Evolutionary conservation across 164 flowering plant genomes (phyloP).

Genomic region (Kingdonia uniflora): DNA sequence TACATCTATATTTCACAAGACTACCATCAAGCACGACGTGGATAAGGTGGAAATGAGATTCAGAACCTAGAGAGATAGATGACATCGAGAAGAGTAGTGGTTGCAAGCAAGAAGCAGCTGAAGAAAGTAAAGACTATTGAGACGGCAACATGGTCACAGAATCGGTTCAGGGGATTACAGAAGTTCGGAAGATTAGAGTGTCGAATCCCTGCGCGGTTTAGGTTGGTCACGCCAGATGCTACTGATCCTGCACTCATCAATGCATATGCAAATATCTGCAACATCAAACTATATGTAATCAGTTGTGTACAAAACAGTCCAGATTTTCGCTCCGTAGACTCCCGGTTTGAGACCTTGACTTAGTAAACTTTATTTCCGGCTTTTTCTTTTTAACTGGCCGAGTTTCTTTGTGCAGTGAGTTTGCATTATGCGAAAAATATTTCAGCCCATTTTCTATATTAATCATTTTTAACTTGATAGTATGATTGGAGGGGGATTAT

Average conservation of each 20-base stretch:
- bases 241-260: slow-evolving; percentile 91
- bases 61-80: slow-evolving; percentile 53
- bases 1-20: background rate
- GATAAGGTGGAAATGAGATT: slow-evolving; percentile 4
- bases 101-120: slow-evolving; percentile 55
- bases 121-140: slow-evolving; percentile 69
- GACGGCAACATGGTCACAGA: slow-evolving; percentile 67
- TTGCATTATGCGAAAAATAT: too few relatives aligned
- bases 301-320: too few relatives aligned
- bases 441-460: too few relatives aligned
- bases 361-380: too few relatives aligned
- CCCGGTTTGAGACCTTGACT: too few relatives aligned
- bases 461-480: too few relatives aligned
- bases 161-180: slow-evolving; percentile 63
- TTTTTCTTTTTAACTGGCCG: too few relatives aligned
- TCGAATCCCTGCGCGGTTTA: slow-evolving; percentile 75
- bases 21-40: background rate
- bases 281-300: background rate
- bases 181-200: slow-evolving; percentile 71
- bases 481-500: too few relatives aligned
- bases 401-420: too few relatives aligned
- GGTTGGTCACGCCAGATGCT: slow-evolving; percentile 71
- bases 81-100: slow-evolving; percentile 54
- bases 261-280: slow-evolving; percentile 68
- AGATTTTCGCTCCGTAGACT: too few relatives aligned